Evolutionary conservation across 2,329 filamentous ascomycete genomes (phyloP).

Genomic region (Neopestalotiopsis clavispora): DNA sequence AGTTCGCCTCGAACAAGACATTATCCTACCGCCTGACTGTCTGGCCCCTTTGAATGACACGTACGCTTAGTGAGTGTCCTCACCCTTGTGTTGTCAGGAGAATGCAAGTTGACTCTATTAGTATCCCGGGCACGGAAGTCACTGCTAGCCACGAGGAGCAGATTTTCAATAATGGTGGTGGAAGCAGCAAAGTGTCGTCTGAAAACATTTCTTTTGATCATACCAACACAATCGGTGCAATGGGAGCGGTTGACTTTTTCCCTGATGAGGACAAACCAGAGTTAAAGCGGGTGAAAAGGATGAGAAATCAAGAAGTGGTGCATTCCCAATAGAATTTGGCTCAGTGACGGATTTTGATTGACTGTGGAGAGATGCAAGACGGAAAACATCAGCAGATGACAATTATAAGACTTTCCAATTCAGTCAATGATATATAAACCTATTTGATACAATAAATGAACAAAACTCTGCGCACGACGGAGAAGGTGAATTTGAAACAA

Average conservation of each 20-base stretch:
- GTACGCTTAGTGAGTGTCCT: conserved; percentile 5
- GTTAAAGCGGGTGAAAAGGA: background rate
- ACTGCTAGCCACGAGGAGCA: background rate
- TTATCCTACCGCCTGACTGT: background rate
- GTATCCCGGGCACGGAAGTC: background rate
- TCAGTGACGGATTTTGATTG: too few relatives aligned
- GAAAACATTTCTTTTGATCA: background rate
- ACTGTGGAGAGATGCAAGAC: too few relatives aligned
- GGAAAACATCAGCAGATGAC: too few relatives aligned
- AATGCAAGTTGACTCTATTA: background rate
- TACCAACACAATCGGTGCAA: background rate
- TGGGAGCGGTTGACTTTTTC: background rate
- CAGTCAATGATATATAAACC: too few relatives aligned
- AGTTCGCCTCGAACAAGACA: background rate
- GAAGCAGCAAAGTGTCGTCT: background rate
- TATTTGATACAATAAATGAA: too few relatives aligned
- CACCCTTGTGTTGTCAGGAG: background rate
- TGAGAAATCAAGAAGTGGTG: too few relatives aligned
- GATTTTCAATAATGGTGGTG: background rate
- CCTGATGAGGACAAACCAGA: background rate
- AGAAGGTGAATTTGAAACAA: too few relatives aligned
- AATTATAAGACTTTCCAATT: too few relatives aligned
- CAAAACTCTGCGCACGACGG: too few relatives aligned
- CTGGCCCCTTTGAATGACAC: background rate
- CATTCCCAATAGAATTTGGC: too few relatives aligned